phyloP scores from a whole-genome alignment of 2,329 filamentous ascomycete species.

The Mariannaea sp. region DNA sequence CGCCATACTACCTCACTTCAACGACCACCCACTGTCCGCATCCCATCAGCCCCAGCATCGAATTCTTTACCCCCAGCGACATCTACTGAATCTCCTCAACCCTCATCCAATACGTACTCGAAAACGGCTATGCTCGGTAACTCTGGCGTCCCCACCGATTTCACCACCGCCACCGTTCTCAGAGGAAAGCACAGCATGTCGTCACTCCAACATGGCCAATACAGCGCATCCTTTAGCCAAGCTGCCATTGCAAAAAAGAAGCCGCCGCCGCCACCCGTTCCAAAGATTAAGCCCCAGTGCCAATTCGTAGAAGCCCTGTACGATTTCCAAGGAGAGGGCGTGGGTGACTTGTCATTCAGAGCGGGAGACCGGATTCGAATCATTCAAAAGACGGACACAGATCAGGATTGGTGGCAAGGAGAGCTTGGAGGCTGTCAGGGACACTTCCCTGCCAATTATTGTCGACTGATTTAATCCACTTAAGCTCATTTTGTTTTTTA shows the following conservation, averaged over 20 bases:
- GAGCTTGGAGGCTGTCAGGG: slow-evolving; percentile 13
- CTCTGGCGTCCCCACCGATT: slow-evolving; percentile 17
- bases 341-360: slow-evolving; percentile 18
- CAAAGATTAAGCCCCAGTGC: slow-evolving; percentile 10
- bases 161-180: slow-evolving; percentile 17
- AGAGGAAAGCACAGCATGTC: slow-evolving; percentile 10
- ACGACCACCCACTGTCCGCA: slow-evolving; percentile 2
- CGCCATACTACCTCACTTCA: slow-evolving; percentile 5
- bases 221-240: slow-evolving; percentile 10
- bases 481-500: not conserved
- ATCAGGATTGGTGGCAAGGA: slow-evolving; percentile 25
- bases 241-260: slow-evolving; percentile 18
- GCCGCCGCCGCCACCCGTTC: slow-evolving; percentile 16
- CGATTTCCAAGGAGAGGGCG: slow-evolving; percentile 17
- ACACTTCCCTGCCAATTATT: slow-evolving; percentile 24
- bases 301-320: slow-evolving; percentile 22
- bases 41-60: slow-evolving; percentile 13
- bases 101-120: slow-evolving; percentile 6
- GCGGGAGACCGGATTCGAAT: slow-evolving; percentile 19
- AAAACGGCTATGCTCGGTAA: slow-evolving; percentile 2
- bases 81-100: not conserved
- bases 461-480: slow-evolving; percentile 7
- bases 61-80: not conserved
- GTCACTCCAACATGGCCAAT: slow-evolving; percentile 1
- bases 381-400: slow-evolving; percentile 15